Evolutionary conservation across 495 filamentous ascomycete genomes (phyloP), one percentile per base, ranked within the genome.

Genomic region (Aspergillus funiculosus): DNA sequence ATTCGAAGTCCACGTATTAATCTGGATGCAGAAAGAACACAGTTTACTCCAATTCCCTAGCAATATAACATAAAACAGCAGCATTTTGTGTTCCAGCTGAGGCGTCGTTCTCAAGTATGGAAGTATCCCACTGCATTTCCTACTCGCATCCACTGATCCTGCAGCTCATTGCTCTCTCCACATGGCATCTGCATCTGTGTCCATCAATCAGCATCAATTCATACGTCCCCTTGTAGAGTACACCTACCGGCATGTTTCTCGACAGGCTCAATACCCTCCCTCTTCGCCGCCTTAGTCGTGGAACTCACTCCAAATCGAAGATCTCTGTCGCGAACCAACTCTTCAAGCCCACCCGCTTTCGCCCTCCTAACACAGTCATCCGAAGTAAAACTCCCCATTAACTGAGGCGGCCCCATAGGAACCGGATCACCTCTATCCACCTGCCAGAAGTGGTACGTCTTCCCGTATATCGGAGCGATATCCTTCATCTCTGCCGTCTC

Each of bases 391-490:
- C 84, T 89, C 29, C 74, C 79, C 87, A 92, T 91, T 50, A 94
- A 65, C 67, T 84, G 64, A 47, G 87, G 86, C 62, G 69, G 66
- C 0, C 88, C 87, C 43, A 92, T 57, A 15, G 87, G 86, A 52
- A 95, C 52, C 51, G 76, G 59, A 56, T 92, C 78, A 5, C 90
- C 88, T n/a, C 79, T 68, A 59, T 94, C 87, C 20, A 83, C 76
- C 73, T 94, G 87, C 89, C 89, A 95, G 39, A 92, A 68, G 57
- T 89, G 89, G 65, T 82, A 95, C n/a, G 82, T 79, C 63, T 94
- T 94, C n/a, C 88, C 89, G 50, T 94, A 94, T 5, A 91, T 53
- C 10, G 72, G 62, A 2, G 82, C 58, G 6, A 91, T 68, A 48
- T 86, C 71, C 52, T 81, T 70, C 87, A 95, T 91, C 67, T 90